These are phyloP conservation scores for Paramecium sonneborni DNA, from an alignment of 73 alveolate species.

Conservation along the genomic window DNA sequence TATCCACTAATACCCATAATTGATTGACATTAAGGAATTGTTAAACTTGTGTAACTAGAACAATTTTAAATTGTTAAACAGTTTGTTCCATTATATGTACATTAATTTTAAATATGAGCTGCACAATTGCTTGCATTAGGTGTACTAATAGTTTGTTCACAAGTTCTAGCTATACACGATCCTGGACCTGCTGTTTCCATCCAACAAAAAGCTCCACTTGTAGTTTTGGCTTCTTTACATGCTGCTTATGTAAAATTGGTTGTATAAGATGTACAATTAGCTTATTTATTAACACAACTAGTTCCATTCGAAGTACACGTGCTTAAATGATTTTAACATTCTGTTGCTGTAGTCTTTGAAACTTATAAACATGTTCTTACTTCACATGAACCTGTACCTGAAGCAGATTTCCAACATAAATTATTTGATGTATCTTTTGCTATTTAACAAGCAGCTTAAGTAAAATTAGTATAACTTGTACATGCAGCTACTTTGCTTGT, in stretches of 20 bases:
- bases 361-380: not conserved
- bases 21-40: not conserved
- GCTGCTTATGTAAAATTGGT: conserved; percentile 1
- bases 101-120: not conserved
- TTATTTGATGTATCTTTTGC: not conserved
- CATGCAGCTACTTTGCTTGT: not conserved
- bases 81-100: not conserved
- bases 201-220: not conserved
- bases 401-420: not conserved
- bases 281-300: not conserved
- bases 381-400: conserved; percentile 3
- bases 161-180: not conserved
- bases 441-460: conserved; percentile 33
- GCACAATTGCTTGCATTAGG: not conserved
- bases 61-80: not conserved
- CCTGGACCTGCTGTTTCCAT: conserved; percentile 4
- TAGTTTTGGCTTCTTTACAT: not conserved
- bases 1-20: not conserved
- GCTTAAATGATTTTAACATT: not conserved
- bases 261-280: not conserved
- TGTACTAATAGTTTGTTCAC: not conserved
- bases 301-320: conserved; percentile 42
- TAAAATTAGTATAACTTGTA: not conserved
- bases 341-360: not conserved
- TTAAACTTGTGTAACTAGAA: not conserved